Evolutionary conservation across 192 early-diverging fungal genomes (phyloP), one percentile per base, ranked within the genome.

Genomic region (Haplosporangium gracile): DNA sequence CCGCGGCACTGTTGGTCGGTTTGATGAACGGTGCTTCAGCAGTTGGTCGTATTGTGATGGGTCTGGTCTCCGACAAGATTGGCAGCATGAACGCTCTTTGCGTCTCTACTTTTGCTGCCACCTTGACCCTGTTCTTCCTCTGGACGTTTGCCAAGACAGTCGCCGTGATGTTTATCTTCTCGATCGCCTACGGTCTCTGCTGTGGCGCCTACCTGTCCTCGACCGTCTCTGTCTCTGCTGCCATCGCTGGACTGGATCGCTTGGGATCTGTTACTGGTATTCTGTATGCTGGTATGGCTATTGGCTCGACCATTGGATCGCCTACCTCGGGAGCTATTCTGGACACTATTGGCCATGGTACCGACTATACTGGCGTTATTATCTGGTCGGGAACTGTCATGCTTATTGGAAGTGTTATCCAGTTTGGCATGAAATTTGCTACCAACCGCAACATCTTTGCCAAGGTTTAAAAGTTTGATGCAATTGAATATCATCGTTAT

Each of bases 1-100:
- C 91, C 26, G 93, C 90, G 20, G 89, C 92, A 2, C 84, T 91
- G 32, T 87, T 95, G 55, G 80, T 95, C 39, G 93, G 93, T 65
- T 80, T 96, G 49, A 93, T 95, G 89, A 93, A 91, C 49, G 95
- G 90, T 38, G 83, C 90, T 20, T 94, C 93, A 18, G 92, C 94
- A 4, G 65, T 93, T 1, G 92, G 92, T 20, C 91, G 95, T 42
- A 91, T 95, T 78, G 78, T 88, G 1, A 89, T 93, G 26, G 95
- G 95, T 45, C 87, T 92, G 32, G 72, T 93, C 34, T 93, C 93
- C 2, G 92, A 92, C 53, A 69, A 69, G 2, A 89, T 92, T 39
- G 92, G 92, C 8, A 75, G 88, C 47, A 90, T 93, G 78, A 93
- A 93, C 43, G 88, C 91, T 22, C 82, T 90, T 47, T 87, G 86